Percentiles rank a stretch among this genome's conserved stretches.
Conservation (phyloP, 148 eudicot genomes). For the Nepenthes mirabilis region DNA sequence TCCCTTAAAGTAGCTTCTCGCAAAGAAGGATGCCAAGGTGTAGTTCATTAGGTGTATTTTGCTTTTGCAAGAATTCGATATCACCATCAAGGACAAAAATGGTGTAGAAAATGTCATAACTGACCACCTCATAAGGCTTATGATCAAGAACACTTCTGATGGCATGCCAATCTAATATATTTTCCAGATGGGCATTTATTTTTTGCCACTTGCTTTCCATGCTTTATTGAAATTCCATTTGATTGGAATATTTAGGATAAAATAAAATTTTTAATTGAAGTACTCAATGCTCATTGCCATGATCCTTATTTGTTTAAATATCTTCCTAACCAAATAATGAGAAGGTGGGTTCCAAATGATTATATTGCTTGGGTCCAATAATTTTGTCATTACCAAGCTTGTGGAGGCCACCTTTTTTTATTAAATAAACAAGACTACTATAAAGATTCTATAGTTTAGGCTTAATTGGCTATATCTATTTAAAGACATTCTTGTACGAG, state of each 20-base stretch:
- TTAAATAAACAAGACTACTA: too few relatives aligned
- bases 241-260: not conserved
- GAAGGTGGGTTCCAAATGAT: too few relatives aligned
- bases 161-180: too few relatives aligned
- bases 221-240: not conserved
- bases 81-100: not conserved
- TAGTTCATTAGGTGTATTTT: not conserved
- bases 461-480: too few relatives aligned
- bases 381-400: too few relatives aligned
- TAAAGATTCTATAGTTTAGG: too few relatives aligned
- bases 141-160: not conserved
- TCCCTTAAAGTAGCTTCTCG: not conserved
- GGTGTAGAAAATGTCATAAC: not conserved
- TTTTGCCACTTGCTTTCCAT: not conserved
- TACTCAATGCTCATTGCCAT: not conserved
- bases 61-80: not conserved
- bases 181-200: not conserved
- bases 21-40: not conserved
- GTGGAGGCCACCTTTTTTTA: too few relatives aligned
- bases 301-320: not conserved
- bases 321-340: too few relatives aligned
- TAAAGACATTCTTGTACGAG: too few relatives aligned
- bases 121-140: not conserved
- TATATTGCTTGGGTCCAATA: too few relatives aligned
- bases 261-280: not conserved